Base-by-base conservation (phyloP, 2,329 filamentous ascomycete species). In the Lizonia empirigonia region DNA sequence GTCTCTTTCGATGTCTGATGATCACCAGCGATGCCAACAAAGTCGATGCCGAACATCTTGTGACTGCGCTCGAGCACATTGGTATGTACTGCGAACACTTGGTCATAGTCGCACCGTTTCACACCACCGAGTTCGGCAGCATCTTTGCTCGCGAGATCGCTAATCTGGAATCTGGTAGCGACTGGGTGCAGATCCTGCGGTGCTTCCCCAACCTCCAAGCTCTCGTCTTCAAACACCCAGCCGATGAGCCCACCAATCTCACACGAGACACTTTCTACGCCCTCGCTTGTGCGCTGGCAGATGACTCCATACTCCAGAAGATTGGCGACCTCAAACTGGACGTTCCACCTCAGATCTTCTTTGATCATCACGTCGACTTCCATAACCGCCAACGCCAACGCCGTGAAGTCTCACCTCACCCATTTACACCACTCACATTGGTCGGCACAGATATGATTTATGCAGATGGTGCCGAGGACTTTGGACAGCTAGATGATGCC, bases 151-250 rank as follows among this genome's bases (percentile, higher is more conserved):
- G 44, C 7, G 57, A 56, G 33, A 9, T 7, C 2, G 47, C 18
- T 7, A 41, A 55, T n/a, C 23, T 55, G 15, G 38, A 33, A 19
- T 37, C 49, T 10, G 47, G 40, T 5, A 58, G 54, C 19, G 60
- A 61, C 38, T 63, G 63, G 60, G 33, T 46, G 4, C 27, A 23
- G 20, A 50, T 65, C 15, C 33, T 65, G 19, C 34, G 35, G 8
- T 57, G 44, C 39, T 49, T 63, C 22, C 58, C 55, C 4, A 55
- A 57, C n/a, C 37, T 65, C 19, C 35, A 46, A 19, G 24, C 37
- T 2, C 26, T 65, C 7, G 50, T 39, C 1, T 59, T 60, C 36
- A 24, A 58, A 5, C 48, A 56, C 23, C 48, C 44, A 2, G 12
- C 20, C 1, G 16, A 53, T 0, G 44, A 55, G 20, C 39, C 53